phyloP scores from a whole-genome alignment of 805 yeast species.

The Starmerella lactis-condensi region DNA sequence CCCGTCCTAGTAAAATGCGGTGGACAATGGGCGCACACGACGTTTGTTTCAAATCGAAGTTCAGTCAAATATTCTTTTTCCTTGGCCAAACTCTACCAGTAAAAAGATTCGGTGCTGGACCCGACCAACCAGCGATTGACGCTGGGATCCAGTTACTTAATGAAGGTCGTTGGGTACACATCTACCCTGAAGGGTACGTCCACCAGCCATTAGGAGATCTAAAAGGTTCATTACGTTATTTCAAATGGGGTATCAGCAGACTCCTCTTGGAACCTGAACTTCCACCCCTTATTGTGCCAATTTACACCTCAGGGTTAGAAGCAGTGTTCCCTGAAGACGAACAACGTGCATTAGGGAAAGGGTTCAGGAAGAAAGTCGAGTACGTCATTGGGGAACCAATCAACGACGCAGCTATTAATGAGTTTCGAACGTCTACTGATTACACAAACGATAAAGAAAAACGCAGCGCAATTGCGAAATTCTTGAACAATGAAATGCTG shows the following conservation, averaged over 20 bases:
- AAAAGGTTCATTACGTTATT: slow-evolving; percentile 75
- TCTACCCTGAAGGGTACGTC: slow-evolving; percentile 89
- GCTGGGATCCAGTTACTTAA: slow-evolving; percentile 56
- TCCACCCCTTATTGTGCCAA: slow-evolving; percentile 75
- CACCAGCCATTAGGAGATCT: slow-evolving; percentile 63
- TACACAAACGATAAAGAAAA: slow-evolving; percentile 37
- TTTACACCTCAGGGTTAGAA: slow-evolving; percentile 73
- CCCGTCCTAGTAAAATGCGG: slow-evolving; percentile 47
- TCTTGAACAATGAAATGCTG: slow-evolving; percentile 40
- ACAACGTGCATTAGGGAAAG: slow-evolving; percentile 37
- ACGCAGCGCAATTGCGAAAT: slow-evolving; percentile 52
- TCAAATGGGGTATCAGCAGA: slow-evolving; percentile 89
- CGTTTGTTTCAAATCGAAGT: slow-evolving; percentile 42
- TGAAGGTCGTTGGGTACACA: slow-evolving; percentile 53
- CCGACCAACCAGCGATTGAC: slow-evolving; percentile 78
- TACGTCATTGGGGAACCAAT: slow-evolving; percentile 58
- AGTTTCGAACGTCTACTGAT: slow-evolving; percentile 55
- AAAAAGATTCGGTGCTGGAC: slow-evolving; percentile 77
- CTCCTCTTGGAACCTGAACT: slow-evolving; percentile 62
- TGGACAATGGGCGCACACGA: slow-evolving; percentile 94
- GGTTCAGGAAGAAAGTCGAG: slow-evolving; percentile 46
- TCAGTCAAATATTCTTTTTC: slow-evolving; percentile 40
- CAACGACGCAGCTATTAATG: slow-evolving; percentile 38
- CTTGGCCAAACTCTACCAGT: slow-evolving; percentile 80
- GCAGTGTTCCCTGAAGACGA: slow-evolving; percentile 61